A percentile compares a stretch with the other conserved stretches of the same genome.
These are phyloP conservation scores for Beauveria sp. DNA, from an alignment of 2,329 filamentous ascomycete species.

Conservation along the genomic window DNA sequence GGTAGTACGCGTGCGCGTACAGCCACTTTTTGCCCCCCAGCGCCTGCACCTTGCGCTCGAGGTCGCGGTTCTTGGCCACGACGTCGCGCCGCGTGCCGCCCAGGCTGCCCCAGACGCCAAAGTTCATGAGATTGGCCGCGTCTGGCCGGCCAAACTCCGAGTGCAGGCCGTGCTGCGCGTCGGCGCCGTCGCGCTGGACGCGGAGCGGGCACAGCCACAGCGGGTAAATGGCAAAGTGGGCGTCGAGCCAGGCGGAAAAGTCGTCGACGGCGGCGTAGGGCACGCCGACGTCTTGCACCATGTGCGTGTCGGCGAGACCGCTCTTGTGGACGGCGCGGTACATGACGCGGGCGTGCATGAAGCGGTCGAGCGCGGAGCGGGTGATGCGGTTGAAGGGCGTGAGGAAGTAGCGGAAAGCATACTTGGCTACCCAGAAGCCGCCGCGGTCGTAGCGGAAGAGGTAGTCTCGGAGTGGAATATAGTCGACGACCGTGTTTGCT, in stretches of 20 bases:
- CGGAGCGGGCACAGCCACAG: constrained; percentile 50
- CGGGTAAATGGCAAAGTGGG: constrained; percentile 40
- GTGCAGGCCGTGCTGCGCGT: constrained; percentile 39
- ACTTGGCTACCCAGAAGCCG: constrained; percentile 54
- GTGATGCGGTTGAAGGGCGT: constrained; percentile 59
- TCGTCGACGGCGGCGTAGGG: constrained; percentile 34
- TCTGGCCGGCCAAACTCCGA: constrained; percentile 34
- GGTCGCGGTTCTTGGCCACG: constrained; percentile 46
- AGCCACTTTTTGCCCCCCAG: constrained; percentile 62
- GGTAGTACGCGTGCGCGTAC: constrained; percentile 62
- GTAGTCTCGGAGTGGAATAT: constrained; percentile 57
- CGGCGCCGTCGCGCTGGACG: constrained; percentile 32
- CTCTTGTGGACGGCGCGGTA: constrained; percentile 59
- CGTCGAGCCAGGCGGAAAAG: constrained; percentile 43
- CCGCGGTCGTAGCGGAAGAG: constrained; percentile 57
- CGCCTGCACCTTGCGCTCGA: constrained; percentile 52
- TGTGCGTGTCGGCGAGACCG: constrained; percentile 50
- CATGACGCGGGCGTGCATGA: constrained; percentile 57
- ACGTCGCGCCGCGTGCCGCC: constrained; percentile 36
- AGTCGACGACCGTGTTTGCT: constrained; percentile 31
- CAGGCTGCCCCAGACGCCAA: constrained; percentile 54
- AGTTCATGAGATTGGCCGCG: constrained; percentile 45
- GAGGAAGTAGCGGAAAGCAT: constrained; percentile 57
- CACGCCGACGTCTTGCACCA: constrained; percentile 57
- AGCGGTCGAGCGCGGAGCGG: constrained; percentile 51